phyloP scores from a whole-genome alignment of 2,329 filamentous ascomycete species.

The Colletotrichum sp. region DNA sequence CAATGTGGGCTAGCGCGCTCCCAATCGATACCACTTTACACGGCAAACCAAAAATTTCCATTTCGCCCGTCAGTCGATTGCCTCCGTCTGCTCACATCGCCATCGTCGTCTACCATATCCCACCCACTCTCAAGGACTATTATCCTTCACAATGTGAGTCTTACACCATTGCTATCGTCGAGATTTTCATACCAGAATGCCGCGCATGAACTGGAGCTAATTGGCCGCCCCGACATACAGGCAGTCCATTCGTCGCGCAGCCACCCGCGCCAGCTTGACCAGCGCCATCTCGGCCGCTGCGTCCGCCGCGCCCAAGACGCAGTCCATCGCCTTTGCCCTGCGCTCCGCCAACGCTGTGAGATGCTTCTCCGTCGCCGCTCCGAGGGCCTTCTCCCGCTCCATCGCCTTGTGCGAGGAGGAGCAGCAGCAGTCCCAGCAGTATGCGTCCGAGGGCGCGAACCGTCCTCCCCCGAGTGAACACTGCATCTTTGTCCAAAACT shows the following conservation, averaged over 20 bases:
- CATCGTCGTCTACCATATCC: neutral
- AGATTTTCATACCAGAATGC: neutral
- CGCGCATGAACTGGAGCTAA: neutral
- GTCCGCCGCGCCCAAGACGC: slow-evolving; percentile 6
- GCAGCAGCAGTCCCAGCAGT: neutral
- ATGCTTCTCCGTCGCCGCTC: neutral
- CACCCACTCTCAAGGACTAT: neutral
- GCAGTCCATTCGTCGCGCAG: slow-evolving; percentile 20
- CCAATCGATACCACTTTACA: neutral
- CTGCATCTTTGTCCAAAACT: slow-evolving; percentile 68
- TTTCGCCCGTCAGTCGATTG: neutral
- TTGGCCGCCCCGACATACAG: neutral
- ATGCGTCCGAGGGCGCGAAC: neutral
- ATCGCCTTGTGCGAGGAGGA: neutral
- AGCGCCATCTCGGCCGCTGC: neutral
- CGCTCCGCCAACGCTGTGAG: neutral
- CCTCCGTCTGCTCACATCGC: neutral
- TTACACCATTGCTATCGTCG: neutral
- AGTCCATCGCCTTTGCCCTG: slow-evolving; percentile 4
- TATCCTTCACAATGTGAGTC: slow-evolving; percentile 1
- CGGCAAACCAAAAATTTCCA: slow-evolving; percentile 4
- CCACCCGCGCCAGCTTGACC: slow-evolving; percentile 11
- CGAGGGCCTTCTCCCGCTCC: slow-evolving; percentile 13
- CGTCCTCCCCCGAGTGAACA: neutral
- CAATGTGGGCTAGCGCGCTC: neutral